Conservation (phyloP, 2,329 filamentous ascomycete genomes). For the Neurospora sp. region DNA sequence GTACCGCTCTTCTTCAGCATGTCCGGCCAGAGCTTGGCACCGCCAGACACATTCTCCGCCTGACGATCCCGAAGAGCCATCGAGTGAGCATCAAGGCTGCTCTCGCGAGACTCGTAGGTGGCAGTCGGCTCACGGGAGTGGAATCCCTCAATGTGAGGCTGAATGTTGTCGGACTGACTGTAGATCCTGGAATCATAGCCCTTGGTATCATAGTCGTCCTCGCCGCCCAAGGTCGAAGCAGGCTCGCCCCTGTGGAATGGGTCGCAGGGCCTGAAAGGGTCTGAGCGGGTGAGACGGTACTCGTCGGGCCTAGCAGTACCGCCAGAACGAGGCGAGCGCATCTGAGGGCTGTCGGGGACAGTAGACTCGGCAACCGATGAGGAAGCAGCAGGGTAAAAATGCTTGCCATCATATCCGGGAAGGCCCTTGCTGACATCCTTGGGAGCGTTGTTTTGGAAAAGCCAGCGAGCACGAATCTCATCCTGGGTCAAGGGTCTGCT, state of each 20-base stretch:
- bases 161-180: neutral
- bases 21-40: conserved; percentile 37
- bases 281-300: conserved; percentile 11
- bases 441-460: conserved; percentile 51
- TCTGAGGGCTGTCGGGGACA: neutral
- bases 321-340: neutral
- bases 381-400: conserved; percentile 44
- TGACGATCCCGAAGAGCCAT: conserved; percentile 13
- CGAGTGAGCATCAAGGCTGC: conserved; percentile 9
- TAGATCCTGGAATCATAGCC: neutral
- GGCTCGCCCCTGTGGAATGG: conserved; percentile 6
- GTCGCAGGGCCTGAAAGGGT: conserved; percentile 16
- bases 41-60: conserved; percentile 14
- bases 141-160: conserved; percentile 4
- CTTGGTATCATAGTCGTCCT: conserved; percentile 9
- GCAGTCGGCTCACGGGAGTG: neutral
- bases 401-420: conserved; percentile 55
- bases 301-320: neutral
- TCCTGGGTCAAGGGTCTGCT: conserved; percentile 46
- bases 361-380: conserved; percentile 35
- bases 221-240: conserved; percentile 6
- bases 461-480: conserved; percentile 46
- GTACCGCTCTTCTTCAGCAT: conserved; percentile 43
- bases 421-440: conserved; percentile 39
- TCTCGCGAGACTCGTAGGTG: conserved; percentile 9